These are phyloP conservation scores for Vishniacozyma victoriae DNA, from an alignment of 768 basidiomycete genomes.

Conservation along the genomic window DNA sequence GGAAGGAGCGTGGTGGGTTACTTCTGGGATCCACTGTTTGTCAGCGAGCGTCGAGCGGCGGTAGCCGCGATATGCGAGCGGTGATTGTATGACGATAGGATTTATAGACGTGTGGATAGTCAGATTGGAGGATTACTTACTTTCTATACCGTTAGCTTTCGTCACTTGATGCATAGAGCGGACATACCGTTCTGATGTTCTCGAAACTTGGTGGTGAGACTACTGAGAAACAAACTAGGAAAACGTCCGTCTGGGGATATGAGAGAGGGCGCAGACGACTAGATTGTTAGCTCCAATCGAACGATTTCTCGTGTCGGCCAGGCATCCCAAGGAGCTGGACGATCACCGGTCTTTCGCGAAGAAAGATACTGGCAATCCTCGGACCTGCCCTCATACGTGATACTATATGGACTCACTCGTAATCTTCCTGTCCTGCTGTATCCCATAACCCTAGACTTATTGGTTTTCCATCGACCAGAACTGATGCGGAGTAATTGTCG, in stretches of 20 bases:
- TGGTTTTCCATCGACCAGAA: slow-evolving; percentile 76
- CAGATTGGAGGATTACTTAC: slow-evolving; percentile 1
- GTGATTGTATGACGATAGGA: not conserved
- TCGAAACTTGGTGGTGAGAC: slow-evolving; percentile 97
- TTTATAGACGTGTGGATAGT: no score
- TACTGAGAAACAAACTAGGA: slow-evolving; percentile 97
- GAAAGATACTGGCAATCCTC: no score
- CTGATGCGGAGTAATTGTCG: slow-evolving; percentile 52
- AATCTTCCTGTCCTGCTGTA: slow-evolving; percentile 95
- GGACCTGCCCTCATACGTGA: no score
- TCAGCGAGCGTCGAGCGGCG: not conserved
- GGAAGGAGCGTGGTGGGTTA: slow-evolving; percentile 92
- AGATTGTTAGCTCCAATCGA: no score
- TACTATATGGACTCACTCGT: slow-evolving; percentile 84
- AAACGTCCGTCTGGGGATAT: slow-evolving; percentile 98
- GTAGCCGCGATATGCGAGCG: not conserved
- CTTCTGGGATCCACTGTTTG: slow-evolving; percentile 55
- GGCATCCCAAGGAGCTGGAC: no score
- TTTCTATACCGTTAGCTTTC: slow-evolving; percentile 9
- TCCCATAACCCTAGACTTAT: slow-evolving; percentile 98
- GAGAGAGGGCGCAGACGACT: slow-evolving; percentile 86
- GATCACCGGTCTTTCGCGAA: no score
- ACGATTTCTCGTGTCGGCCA: no score
- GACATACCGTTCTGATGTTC: slow-evolving; percentile 85
- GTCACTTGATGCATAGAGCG: not conserved